These are phyloP conservation scores for Glycine latifolia DNA, from an alignment of 306 rosid species.

Conservation along the genomic window DNA sequence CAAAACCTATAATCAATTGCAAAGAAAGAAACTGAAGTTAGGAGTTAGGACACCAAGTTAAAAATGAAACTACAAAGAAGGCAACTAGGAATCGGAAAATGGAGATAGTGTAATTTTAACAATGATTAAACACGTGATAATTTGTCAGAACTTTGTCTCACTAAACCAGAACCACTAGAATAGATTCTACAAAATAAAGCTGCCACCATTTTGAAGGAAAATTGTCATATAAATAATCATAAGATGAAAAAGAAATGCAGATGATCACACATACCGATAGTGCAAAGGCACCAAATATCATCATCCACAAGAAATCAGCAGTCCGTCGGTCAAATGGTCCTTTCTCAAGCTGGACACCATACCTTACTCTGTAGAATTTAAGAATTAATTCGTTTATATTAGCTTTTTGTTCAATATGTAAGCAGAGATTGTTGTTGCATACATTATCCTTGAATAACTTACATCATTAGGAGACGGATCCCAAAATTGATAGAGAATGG, in stretches of 20 bases:
- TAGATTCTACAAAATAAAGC: slow-evolving; percentile 13
- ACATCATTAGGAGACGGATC: slow-evolving; percentile 93
- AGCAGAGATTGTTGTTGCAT: slow-evolving; percentile 8
- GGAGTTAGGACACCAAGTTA: slow-evolving; percentile 28
- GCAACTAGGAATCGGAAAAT: slow-evolving; percentile 3
- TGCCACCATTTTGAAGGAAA: slow-evolving; percentile 34
- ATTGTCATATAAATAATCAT: slow-evolving; percentile 29
- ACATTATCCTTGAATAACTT: slow-evolving; percentile 50
- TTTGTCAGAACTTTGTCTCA: slow-evolving; percentile 25
- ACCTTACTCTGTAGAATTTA: slow-evolving; percentile 72
- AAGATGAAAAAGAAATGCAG: slow-evolving; percentile 26
- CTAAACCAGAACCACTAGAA: background rate
- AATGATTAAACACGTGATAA: slow-evolving; percentile 6
- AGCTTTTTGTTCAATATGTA: background rate
- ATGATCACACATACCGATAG: slow-evolving; percentile 66
- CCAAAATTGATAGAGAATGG: slow-evolving; percentile 87
- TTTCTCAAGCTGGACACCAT: slow-evolving; percentile 96
- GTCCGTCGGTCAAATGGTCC: slow-evolving; percentile 90
- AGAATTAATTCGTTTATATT: slow-evolving; percentile 27
- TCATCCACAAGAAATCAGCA: slow-evolving; percentile 98
- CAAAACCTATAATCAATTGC: slow-evolving; percentile 56
- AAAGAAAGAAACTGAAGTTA: slow-evolving; percentile 38
- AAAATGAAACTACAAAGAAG: slow-evolving; percentile 33
- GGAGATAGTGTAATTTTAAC: slow-evolving; percentile 30
- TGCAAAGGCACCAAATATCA: slow-evolving; percentile 79